A percentile compares a stretch with the other conserved stretches of the same genome.
Evolutionary conservation across 768 basidiomycete species (phyloP).

Genomic region (Mycena vulgaris): DNA sequence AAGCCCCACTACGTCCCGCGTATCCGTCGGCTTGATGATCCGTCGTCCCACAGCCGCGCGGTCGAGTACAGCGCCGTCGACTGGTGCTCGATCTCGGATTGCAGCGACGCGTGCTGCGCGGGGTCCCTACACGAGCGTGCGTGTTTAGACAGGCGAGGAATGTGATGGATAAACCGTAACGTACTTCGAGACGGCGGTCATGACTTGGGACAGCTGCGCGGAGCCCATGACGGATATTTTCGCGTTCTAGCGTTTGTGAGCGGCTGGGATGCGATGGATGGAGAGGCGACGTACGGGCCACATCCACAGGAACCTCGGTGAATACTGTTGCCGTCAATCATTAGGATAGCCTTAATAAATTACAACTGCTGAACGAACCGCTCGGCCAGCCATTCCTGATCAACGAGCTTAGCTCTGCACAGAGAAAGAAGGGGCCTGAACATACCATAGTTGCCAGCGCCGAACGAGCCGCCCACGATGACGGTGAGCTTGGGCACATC

Average conservation of each 20-base stretch:
- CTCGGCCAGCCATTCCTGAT: constrained; percentile 93
- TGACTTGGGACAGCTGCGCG: constrained; percentile 92
- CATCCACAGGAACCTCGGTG: constrained; percentile 97
- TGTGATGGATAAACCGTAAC: constrained; percentile 34
- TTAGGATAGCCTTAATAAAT: constrained; percentile 15
- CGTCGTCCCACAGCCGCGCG: constrained; percentile 95
- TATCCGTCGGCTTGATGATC: constrained; percentile 91
- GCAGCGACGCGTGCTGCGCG: constrained; percentile 79
- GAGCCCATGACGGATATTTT: constrained; percentile 97
- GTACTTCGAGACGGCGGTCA: constrained; percentile 90
- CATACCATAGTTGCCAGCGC: constrained; percentile 95
- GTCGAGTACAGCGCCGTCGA: constrained; percentile 91
- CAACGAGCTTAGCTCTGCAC: neutral
- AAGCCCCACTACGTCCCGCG: constrained; percentile 89
- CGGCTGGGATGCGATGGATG: constrained; percentile 22
- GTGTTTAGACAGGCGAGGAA: neutral
- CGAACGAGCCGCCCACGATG: constrained; percentile 93
- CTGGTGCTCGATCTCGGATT: constrained; percentile 89
- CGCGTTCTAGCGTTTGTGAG: constrained; percentile 71
- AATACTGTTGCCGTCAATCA: constrained; percentile 70
- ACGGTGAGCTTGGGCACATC: constrained; percentile 96
- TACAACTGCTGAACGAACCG: constrained; percentile 67
- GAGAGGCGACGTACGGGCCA: constrained; percentile 81
- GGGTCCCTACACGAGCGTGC: constrained; percentile 72
- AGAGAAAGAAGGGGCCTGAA: constrained; percentile 17